Percentiles rank a stretch among this genome's conserved stretches.
Conservation (phyloP, 2,329 filamentous ascomycete genomes). For the Balansia obtecta region DNA sequence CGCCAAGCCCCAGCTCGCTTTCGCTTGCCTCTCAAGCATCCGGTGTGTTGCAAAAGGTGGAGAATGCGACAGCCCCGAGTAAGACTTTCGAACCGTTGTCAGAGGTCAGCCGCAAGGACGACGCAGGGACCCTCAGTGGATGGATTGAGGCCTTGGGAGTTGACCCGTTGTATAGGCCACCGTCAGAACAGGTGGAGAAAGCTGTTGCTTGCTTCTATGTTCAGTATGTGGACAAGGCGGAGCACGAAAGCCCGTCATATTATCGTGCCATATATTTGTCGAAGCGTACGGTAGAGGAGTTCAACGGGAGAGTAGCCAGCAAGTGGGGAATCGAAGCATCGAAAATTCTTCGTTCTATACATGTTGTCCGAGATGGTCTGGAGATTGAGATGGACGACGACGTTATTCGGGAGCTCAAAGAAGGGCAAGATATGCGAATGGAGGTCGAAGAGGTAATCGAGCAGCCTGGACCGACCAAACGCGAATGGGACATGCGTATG, state of each 20-base stretch:
- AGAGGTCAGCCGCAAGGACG: constrained; percentile 40
- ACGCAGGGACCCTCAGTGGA: constrained; percentile 54
- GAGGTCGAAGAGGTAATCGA: constrained; percentile 44
- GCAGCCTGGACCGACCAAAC: constrained; percentile 25
- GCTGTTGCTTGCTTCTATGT: constrained; percentile 83
- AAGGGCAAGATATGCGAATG: constrained; percentile 84
- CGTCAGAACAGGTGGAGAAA: constrained; percentile 57
- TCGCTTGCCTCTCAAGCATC: constrained; percentile 48
- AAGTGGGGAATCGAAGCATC: constrained; percentile 73
- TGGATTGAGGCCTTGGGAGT: constrained; percentile 90
- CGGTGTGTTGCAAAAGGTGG: constrained; percentile 43
- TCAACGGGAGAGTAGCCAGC: constrained; percentile 57
- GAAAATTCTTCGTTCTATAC: constrained; percentile 58
- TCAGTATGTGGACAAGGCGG: constrained; percentile 39
- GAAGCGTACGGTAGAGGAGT: constrained; percentile 61
- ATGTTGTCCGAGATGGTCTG: constrained; percentile 60
- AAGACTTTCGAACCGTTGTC: constrained; percentile 41
- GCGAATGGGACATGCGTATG: constrained; percentile 51
- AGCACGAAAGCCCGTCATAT: constrained; percentile 43
- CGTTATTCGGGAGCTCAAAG: constrained; percentile 67
- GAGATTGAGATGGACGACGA: constrained; percentile 87
- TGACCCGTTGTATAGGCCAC: constrained; percentile 74
- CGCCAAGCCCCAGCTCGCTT: constrained; percentile 52
- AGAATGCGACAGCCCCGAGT: constrained; percentile 32
- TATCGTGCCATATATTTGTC: constrained; percentile 80